These are phyloP conservation scores for Colletotrichum limetticola DNA, from an alignment of 2,329 filamentous ascomycete species.

Conservation along the genomic window DNA sequence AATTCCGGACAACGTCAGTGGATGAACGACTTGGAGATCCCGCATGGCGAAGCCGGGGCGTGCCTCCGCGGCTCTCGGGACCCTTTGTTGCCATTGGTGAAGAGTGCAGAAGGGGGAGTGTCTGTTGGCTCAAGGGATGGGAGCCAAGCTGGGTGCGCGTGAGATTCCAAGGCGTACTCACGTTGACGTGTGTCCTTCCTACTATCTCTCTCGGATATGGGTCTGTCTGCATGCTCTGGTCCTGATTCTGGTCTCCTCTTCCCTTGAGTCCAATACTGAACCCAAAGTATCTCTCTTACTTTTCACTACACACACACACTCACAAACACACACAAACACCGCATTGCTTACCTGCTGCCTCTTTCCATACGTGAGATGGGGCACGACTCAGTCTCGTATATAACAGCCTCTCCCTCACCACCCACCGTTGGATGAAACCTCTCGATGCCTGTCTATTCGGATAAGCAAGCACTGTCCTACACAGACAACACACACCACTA, in stretches of 20 bases:
- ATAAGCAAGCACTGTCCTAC: neutral
- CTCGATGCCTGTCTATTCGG: slow-evolving; percentile 8
- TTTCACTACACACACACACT: neutral
- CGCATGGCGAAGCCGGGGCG: slow-evolving; percentile 7
- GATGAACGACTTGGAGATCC: neutral
- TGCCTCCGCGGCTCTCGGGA: neutral
- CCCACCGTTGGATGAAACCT: slow-evolving; percentile 37
- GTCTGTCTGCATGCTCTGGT: neutral
- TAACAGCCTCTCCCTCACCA: neutral
- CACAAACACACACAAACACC: neutral
- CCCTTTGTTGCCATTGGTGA: neutral
- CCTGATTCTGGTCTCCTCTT: neutral
- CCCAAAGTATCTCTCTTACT: neutral
- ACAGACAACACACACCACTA: neutral
- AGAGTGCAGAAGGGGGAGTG: neutral
- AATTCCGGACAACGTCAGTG: slow-evolving; percentile 27
- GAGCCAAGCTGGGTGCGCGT: neutral
- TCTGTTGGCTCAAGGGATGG: neutral
- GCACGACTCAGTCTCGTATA: neutral
- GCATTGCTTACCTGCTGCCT: neutral
- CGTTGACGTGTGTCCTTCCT: neutral
- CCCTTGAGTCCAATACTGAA: neutral
- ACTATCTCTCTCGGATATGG: neutral
- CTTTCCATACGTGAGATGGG: neutral
- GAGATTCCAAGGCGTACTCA: neutral